Evolutionary conservation across 148 eudicot genomes (phyloP).

Genomic region (Suaeda aralocaspica): DNA sequence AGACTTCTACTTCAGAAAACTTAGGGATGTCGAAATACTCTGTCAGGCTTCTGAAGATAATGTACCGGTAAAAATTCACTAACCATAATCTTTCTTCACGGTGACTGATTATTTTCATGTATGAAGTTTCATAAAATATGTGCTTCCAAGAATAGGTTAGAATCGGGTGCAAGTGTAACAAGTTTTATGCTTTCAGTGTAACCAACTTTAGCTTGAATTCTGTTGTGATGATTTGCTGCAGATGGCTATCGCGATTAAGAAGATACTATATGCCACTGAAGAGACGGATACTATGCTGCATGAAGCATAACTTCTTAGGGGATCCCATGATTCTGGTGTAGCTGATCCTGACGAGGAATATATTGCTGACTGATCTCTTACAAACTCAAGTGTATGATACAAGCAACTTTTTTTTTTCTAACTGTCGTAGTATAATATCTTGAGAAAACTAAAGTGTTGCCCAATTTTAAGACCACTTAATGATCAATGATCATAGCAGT

Average conservation of each 20-base stretch:
- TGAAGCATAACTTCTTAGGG: constrained; percentile 52
- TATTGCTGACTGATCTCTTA: constrained; percentile 13
- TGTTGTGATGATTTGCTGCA: constrained; percentile 19
- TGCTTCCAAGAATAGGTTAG: not conserved
- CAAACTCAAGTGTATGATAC: too few species aligned
- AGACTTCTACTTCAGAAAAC: constrained; percentile 81
- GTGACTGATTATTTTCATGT: not conserved
- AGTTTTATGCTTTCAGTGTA: not conserved
- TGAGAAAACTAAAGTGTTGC: not conserved
- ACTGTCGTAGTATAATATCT: not conserved
- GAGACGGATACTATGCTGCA: constrained; percentile 57
- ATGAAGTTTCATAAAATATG: not conserved
- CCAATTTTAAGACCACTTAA: not conserved
- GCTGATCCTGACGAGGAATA: constrained; percentile 22
- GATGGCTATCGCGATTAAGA: constrained; percentile 72
- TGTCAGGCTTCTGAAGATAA: constrained; percentile 70
- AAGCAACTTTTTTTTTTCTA: too few species aligned
- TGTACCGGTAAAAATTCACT: constrained; percentile 48
- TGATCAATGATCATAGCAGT: not conserved
- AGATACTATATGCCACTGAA: constrained; percentile 78
- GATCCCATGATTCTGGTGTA: constrained; percentile 23
- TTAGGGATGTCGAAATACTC: constrained; percentile 79
- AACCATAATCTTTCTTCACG: not conserved
- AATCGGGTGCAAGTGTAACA: not conserved
- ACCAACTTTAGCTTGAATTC: not conserved